Evolutionary conservation across 2,329 filamentous ascomycete species (phyloP).

Genomic region (Apiospora phragmitis): DNA sequence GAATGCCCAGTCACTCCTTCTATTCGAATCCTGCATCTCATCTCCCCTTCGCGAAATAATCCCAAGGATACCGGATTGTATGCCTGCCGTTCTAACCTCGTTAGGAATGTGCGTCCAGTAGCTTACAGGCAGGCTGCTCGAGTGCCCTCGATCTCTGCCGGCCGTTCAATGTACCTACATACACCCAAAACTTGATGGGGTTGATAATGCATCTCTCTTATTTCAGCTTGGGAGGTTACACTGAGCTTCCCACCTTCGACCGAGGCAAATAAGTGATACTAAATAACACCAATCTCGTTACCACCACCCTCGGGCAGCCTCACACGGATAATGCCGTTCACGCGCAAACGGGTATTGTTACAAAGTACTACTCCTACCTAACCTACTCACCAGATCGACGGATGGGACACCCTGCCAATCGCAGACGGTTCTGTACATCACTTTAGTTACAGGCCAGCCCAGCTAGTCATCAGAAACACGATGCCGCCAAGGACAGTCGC

Average conservation of each 20-base stretch:
- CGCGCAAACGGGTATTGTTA: not conserved
- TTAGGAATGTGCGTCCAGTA: not conserved
- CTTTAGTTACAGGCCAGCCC: not conserved
- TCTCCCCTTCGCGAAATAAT: not conserved
- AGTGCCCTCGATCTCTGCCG: not conserved
- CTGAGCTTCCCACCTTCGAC: not conserved
- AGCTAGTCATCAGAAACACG: conserved; percentile 8
- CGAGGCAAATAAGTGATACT: not conserved
- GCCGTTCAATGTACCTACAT: not conserved
- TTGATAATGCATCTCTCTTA: not conserved
- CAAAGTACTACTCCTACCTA: not conserved
- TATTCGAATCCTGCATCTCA: too few species aligned
- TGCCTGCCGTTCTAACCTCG: not conserved
- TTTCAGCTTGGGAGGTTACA: not conserved
- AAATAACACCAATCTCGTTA: not conserved
- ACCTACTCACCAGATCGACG: not conserved
- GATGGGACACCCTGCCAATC: conserved; percentile 4
- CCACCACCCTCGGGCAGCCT: not conserved
- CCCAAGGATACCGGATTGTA: not conserved
- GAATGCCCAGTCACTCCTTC: not conserved
- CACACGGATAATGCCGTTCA: not conserved
- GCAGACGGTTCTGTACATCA: not conserved
- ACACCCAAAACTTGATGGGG: not conserved
- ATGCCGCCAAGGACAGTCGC: not conserved
- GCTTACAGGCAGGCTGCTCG: not conserved